Percentiles rank a stretch among this genome's conserved stretches.
phyloP scores from a whole-genome alignment of 805 yeast genomes.

The Spathaspora boniae region DNA sequence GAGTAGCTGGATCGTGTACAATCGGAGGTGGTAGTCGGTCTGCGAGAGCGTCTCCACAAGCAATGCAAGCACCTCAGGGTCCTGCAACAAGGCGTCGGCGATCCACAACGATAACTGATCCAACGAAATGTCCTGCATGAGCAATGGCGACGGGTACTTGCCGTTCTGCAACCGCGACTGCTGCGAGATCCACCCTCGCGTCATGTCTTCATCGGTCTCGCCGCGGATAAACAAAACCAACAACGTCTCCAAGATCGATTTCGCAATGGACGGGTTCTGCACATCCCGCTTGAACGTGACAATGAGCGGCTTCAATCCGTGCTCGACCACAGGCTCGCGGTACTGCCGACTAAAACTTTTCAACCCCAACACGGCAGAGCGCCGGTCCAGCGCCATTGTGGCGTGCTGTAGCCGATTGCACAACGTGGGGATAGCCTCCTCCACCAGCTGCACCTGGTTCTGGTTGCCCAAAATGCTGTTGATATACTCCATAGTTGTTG shows the following conservation, averaged over 20 bases:
- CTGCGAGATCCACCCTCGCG: constrained; percentile 70
- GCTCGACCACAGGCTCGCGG: constrained; percentile 86
- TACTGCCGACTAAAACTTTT: constrained; percentile 86
- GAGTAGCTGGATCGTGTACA: constrained; percentile 79
- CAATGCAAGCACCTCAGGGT: constrained; percentile 23
- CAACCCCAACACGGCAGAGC: constrained; percentile 87
- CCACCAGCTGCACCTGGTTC: constrained; percentile 47
- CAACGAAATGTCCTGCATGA: constrained; percentile 50
- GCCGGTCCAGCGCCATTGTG: constrained; percentile 73
- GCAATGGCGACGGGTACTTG: constrained; percentile 71
- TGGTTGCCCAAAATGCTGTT: constrained; percentile 33
- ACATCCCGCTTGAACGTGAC: constrained; percentile 60
- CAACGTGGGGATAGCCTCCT: constrained; percentile 82
- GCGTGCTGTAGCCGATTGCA: constrained; percentile 87
- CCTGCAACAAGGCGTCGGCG: constrained; percentile 85
- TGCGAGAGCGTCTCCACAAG: constrained; percentile 38
- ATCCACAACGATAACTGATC: constrained; percentile 94
- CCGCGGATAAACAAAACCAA: constrained; percentile 76
- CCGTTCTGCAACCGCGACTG: constrained; percentile 74
- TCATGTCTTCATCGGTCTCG: constrained; percentile 55
- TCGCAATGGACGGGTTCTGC: constrained; percentile 67
- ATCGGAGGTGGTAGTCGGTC: constrained; percentile 70
- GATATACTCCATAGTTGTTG: constrained; percentile 32
- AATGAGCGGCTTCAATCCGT: constrained; percentile 74
- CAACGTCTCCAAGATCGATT: constrained; percentile 82